Conservation (phyloP, 2,329 filamentous ascomycete genomes). For the Purpureocillium lavendulum region DNA sequence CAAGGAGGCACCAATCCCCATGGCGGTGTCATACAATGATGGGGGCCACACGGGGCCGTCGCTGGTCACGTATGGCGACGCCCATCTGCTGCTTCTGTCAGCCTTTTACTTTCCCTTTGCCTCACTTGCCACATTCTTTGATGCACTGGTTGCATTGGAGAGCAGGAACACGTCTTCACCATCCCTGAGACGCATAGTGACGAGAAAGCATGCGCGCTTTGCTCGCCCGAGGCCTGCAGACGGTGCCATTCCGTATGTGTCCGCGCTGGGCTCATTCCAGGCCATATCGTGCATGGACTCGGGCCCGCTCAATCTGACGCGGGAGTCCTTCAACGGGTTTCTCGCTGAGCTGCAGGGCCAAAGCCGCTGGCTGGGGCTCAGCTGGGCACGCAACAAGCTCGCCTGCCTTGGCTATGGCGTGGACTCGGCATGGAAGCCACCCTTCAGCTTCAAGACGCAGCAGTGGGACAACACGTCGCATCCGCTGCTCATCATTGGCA, state of each 20-base stretch:
- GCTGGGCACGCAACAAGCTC: slow-evolving; percentile 8
- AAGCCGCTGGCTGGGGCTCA: slow-evolving; percentile 7
- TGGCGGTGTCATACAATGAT: too few species aligned
- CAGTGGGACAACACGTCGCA: slow-evolving; percentile 8
- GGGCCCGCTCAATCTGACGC: slow-evolving; percentile 2
- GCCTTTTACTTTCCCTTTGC: slow-evolving; percentile 7
- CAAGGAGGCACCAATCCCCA: too few species aligned
- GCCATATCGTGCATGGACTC: slow-evolving; percentile 9
- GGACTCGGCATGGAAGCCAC: slow-evolving; percentile 8
- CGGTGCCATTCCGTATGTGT: slow-evolving; percentile 2
- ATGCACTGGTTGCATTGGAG: slow-evolving; percentile 1
- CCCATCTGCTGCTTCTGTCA: slow-evolving; percentile 5
- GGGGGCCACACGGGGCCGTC: slow-evolving; percentile 1
- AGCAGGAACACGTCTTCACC: too few species aligned
- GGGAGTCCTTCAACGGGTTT: slow-evolving; percentile 8
- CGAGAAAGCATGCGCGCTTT: too few species aligned
- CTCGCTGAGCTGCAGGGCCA: slow-evolving; percentile 5
- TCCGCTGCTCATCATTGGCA: slow-evolving; percentile 8
- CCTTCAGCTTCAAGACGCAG: slow-evolving; percentile 1
- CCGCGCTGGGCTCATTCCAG: slow-evolving; percentile 1
- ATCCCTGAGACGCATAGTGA: too few species aligned
- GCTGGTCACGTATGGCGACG: slow-evolving; percentile 8
- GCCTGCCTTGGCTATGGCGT: slow-evolving; percentile 6
- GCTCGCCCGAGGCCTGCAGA: not conserved
- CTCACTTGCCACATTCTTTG: slow-evolving; percentile 5